Percentiles rank a stretch among this genome's conserved stretches.
phyloP scores from a whole-genome alignment of 306 rosid genomes.

The Sicyos baderoa region DNA sequence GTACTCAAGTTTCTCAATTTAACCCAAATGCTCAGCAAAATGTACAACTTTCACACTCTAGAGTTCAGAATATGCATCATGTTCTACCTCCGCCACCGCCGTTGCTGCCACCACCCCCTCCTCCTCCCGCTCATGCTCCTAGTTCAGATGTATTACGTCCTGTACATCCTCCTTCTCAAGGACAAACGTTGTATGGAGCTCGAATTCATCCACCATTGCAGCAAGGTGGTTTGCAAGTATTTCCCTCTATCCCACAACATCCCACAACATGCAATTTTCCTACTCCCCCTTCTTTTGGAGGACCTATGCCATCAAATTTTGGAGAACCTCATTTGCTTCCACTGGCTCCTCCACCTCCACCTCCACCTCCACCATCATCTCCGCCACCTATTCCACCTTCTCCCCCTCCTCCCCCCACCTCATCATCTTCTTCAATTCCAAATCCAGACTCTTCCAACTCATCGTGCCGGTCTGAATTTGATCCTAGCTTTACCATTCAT shows the following conservation, averaged over 20 bases:
- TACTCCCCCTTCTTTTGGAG: conserved; percentile 29
- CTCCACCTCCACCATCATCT: conserved; percentile 38
- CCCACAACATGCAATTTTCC: conserved; percentile 30
- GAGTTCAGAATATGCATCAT: conserved; percentile 32
- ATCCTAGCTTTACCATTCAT: conserved; percentile 14
- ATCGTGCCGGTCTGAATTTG: neutral
- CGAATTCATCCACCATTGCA: conserved; percentile 27
- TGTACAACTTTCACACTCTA: conserved; percentile 32
- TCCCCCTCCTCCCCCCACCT: conserved; percentile 27
- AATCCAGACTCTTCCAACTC: conserved; percentile 10
- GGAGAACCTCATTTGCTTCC: conserved; percentile 36
- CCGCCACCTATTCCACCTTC: conserved; percentile 45
- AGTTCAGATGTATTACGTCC: conserved; percentile 24
- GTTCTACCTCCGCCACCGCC: conserved; percentile 14
- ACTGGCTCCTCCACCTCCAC: conserved; percentile 27
- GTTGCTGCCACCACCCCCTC: conserved; percentile 14
- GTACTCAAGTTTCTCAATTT: conserved; percentile 22
- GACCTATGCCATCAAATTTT: conserved; percentile 26
- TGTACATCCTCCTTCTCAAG: conserved; percentile 39
- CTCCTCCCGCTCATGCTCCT: too few relatives aligned
- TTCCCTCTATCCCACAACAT: conserved; percentile 32
- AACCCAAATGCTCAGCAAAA: conserved; percentile 29
- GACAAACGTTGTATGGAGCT: conserved; percentile 33
- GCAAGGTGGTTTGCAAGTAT: conserved; percentile 34
- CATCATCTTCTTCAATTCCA: conserved; percentile 22